These are phyloP conservation scores for Kluyveromyces marxianus DNA, from an alignment of 1,139 yeast species.

Conservation along the genomic window DNA sequence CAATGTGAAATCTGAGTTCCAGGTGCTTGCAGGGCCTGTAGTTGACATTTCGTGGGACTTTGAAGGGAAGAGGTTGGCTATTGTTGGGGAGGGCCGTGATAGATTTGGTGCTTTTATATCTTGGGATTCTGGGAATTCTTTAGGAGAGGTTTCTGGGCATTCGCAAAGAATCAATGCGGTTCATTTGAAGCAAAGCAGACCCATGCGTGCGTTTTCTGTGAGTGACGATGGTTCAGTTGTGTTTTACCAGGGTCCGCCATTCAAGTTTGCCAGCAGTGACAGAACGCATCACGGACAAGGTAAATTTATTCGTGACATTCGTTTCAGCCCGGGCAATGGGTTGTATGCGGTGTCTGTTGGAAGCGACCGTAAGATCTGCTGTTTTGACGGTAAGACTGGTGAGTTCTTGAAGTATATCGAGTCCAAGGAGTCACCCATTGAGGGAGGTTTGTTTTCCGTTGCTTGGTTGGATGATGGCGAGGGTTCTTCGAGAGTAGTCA, in stretches of 20 bases:
- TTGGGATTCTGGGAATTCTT: constrained; percentile 89
- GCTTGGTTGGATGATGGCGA: constrained; percentile 56
- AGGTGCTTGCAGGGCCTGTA: constrained; percentile 73
- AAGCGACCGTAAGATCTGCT: constrained; percentile 66
- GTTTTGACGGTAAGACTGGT: constrained; percentile 87
- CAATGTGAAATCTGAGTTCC: constrained; percentile 71
- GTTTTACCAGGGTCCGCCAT: constrained; percentile 88
- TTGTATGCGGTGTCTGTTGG: constrained; percentile 73
- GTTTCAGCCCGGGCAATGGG: constrained; percentile 72
- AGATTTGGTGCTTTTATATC: constrained; percentile 88
- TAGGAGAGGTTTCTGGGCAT: constrained; percentile 95
- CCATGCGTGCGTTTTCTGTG: constrained; percentile 90
- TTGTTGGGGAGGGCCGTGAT: constrained; percentile 93
- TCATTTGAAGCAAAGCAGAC: constrained; percentile 79
- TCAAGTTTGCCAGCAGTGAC: constrained; percentile 68
- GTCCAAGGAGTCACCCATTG: constrained; percentile 43
- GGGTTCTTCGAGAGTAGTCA: constrained; percentile 42
- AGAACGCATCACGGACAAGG: constrained; percentile 57
- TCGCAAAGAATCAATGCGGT: constrained; percentile 80
- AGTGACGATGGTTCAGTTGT: constrained; percentile 83
- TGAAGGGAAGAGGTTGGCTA: constrained; percentile 76
- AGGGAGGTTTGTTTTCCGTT: constrained; percentile 72
- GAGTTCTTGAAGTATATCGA: constrained; percentile 50
- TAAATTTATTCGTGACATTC: constrained; percentile 73
- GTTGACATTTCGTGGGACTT: constrained; percentile 89